Percentiles rank a stretch among this genome's conserved stretches.
phyloP scores from a whole-genome alignment of 306 rosid species.

The Hippophae gyantsensis region DNA sequence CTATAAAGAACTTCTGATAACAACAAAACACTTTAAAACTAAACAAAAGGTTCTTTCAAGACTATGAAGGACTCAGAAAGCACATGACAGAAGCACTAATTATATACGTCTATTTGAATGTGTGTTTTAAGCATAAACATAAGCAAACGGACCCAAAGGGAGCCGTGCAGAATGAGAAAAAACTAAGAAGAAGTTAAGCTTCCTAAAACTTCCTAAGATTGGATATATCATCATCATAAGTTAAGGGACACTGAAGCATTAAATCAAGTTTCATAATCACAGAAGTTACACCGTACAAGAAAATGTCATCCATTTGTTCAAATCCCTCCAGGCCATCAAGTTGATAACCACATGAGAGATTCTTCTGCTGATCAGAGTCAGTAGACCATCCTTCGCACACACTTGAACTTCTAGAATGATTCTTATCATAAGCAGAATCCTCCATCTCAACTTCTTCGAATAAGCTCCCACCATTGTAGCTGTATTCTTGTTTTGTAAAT shows the following conservation, averaged over 20 bases:
- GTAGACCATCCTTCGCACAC: conserved; percentile 38
- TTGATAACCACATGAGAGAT: conserved; percentile 22
- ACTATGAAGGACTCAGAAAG: too few relatives aligned
- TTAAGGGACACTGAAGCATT: conserved; percentile 32
- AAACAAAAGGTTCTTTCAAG: too few relatives aligned
- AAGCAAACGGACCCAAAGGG: conserved; percentile 13
- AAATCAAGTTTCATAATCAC: conserved; percentile 54
- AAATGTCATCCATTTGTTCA: conserved; percentile 53
- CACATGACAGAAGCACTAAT: too few relatives aligned
- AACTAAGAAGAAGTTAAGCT: conserved; percentile 41
- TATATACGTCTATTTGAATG: too few relatives aligned
- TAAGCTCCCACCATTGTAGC: conserved; percentile 27
- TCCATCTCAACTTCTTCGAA: conserved; percentile 34
- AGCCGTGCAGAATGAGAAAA: conserved; percentile 28
- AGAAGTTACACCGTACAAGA: conserved; percentile 73
- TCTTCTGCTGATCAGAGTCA: conserved; percentile 31
- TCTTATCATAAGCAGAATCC: conserved; percentile 32
- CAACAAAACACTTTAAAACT: too few relatives aligned
- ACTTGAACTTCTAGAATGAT: conserved; percentile 46
- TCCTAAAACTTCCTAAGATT: conserved; percentile 30
- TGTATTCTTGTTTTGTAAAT: conserved; percentile 23
- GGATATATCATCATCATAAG: conserved; percentile 23
- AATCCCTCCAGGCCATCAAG: conserved; percentile 48
- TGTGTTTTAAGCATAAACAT: too few relatives aligned
- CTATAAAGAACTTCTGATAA: too few relatives aligned